These are phyloP conservation scores for Ophiorrhiza pumila DNA, from an alignment of 257 asterid species.

Conservation along the genomic window DNA sequence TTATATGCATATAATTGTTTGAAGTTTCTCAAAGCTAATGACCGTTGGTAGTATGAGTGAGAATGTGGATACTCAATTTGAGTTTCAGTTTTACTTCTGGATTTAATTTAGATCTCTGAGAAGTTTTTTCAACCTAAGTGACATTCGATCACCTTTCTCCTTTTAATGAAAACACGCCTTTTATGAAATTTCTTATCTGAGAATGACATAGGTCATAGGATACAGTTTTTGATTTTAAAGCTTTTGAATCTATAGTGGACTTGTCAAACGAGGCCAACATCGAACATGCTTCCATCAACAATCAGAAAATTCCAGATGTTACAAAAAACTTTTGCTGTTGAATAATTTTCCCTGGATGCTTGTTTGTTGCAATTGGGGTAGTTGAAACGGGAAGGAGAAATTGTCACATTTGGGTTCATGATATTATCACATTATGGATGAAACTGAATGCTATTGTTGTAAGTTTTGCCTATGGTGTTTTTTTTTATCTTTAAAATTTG, in stretches of 20 bases:
- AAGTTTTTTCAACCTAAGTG: background rate
- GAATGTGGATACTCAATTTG: background rate
- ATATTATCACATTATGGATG: background rate
- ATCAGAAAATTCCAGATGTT: background rate
- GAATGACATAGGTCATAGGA: background rate
- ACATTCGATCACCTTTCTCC: background rate
- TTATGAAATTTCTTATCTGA: background rate
- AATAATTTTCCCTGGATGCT: background rate
- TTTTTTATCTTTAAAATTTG: background rate
- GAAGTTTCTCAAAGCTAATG: background rate
- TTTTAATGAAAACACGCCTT: background rate
- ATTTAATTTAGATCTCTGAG: background rate
- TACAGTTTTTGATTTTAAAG: background rate
- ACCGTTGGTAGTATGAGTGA: background rate
- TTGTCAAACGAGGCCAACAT: background rate
- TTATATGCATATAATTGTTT: background rate
- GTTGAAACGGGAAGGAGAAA: background rate
- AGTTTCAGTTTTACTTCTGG: background rate
- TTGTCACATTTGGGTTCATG: background rate
- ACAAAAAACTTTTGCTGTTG: background rate
- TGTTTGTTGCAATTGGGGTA: slow-evolving; percentile 5
- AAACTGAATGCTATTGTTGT: background rate
- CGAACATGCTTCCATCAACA: background rate
- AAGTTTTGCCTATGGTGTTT: background rate
- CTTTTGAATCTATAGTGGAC: background rate